phyloP scores from a whole-genome alignment of 2,329 filamentous ascomycete species.

The Blastomyces silverae region DNA sequence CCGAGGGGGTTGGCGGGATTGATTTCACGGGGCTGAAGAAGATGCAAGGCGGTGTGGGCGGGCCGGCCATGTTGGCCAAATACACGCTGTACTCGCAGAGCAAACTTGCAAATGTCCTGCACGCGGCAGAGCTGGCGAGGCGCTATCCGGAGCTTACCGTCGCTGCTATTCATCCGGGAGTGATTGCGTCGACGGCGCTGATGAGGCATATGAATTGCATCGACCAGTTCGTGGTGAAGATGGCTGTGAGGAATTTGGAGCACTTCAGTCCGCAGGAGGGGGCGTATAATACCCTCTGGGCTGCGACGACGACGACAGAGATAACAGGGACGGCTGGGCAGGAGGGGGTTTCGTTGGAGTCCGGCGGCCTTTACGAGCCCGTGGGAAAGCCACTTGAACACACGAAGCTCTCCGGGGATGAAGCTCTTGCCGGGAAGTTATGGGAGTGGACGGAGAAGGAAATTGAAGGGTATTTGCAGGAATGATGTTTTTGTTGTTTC shows the following conservation, averaged over 20 bases:
- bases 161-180: conserved; percentile 45
- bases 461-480: conserved; percentile 11
- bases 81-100: conserved; percentile 39
- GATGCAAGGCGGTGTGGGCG: too few species aligned
- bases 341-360: not conserved
- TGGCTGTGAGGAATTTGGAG: conserved; percentile 5
- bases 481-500: too few species aligned
- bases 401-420: conserved; percentile 21
- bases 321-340: not conserved
- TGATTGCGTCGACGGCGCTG: conserved; percentile 41
- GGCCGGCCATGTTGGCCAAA: too few species aligned
- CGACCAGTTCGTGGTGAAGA: not conserved
- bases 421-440: conserved; percentile 29
- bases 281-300: conserved; percentile 1
- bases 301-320: not conserved
- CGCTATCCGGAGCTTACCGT: conserved; percentile 43
- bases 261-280: not conserved
- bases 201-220: not conserved
- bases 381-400: not conserved
- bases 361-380: not conserved
- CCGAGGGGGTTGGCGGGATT: too few species aligned
- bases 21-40: too few species aligned
- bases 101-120: conserved; percentile 49
- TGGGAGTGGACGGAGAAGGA: conserved; percentile 36
- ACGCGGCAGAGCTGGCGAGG: conserved; percentile 38